phyloP scores from a whole-genome alignment of 176 grass and related monocot genomes.

The Raddia distichophylla region DNA sequence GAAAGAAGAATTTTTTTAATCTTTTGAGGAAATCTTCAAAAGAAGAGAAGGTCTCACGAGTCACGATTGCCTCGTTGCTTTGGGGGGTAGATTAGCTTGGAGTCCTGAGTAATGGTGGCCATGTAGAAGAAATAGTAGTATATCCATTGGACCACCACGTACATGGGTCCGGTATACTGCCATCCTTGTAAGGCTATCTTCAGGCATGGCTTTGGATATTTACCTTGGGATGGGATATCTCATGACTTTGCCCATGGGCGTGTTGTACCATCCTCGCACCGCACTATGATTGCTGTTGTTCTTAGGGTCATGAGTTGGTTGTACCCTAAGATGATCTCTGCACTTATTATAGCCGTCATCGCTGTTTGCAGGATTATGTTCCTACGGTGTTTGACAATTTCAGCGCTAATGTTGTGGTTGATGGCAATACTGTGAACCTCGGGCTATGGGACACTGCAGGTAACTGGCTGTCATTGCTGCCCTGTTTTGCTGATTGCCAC shows the following conservation, averaged over 20 bases:
- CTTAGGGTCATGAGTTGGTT: not conserved
- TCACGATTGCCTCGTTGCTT: not conserved
- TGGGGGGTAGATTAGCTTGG: constrained; percentile 34
- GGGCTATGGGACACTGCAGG: constrained; percentile 84
- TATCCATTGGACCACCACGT: constrained; percentile 43
- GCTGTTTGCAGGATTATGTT: constrained; percentile 63
- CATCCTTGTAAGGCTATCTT: constrained; percentile 35
- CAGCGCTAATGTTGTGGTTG: constrained; percentile 80
- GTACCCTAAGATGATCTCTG: not conserved
- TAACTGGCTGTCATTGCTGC: constrained; percentile 20
- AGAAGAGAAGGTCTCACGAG: constrained; percentile 26
- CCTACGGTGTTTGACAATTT: constrained; percentile 81
- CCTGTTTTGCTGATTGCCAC: constrained; percentile 22
- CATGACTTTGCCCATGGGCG: not conserved
- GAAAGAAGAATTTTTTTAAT: not conserved
- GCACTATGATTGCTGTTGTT: not conserved
- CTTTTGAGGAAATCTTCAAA: not conserved
- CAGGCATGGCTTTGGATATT: constrained; percentile 22
- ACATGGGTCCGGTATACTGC: constrained; percentile 23
- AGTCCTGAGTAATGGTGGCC: constrained; percentile 35
- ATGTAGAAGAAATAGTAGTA: not conserved
- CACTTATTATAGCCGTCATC: constrained; percentile 11
- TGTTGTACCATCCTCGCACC: not conserved
- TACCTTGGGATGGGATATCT: not conserved
- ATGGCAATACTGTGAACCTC: constrained; percentile 78